Conservation (phyloP, 495 filamentous ascomycete genomes). For the Aspergillus sparsus region DNA sequence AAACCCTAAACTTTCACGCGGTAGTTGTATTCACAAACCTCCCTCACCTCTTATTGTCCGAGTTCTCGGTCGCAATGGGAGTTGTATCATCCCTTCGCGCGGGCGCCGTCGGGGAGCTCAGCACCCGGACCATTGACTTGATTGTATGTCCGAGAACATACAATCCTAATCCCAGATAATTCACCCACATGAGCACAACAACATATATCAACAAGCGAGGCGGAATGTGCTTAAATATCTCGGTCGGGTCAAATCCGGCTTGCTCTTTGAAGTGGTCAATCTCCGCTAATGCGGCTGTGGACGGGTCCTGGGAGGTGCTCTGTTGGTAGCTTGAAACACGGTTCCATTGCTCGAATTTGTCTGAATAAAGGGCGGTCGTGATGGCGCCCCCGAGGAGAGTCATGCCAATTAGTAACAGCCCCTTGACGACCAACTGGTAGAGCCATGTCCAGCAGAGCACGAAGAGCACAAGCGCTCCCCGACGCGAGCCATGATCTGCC, state of each 20-base stretch:
- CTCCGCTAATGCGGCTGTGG: slow-evolving; percentile 4
- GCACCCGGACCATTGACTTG: slow-evolving; percentile 13
- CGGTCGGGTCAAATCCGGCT: slow-evolving; percentile 18
- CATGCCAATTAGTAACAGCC: slow-evolving; percentile 18
- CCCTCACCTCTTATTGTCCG: too few relatives aligned
- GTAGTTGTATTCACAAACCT: too few relatives aligned
- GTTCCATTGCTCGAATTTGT: slow-evolving; percentile 3
- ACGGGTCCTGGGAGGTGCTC: not conserved
- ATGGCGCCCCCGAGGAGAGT: slow-evolving; percentile 23
- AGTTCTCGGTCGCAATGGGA: too few relatives aligned
- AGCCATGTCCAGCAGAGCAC: slow-evolving; percentile 21
- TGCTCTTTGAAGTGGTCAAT: slow-evolving; percentile 20
- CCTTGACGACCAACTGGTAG: slow-evolving; percentile 20
- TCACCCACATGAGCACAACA: slow-evolving; percentile 18
- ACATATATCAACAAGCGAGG: slow-evolving; percentile 18
- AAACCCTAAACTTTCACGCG: too few relatives aligned
- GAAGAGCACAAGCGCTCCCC: slow-evolving; percentile 15
- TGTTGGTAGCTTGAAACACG: not conserved
- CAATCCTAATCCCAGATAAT: slow-evolving; percentile 19
- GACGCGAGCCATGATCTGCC: slow-evolving; percentile 16
- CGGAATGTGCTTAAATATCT: slow-evolving; percentile 16
- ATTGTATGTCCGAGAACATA: slow-evolving; percentile 22
- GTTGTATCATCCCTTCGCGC: too few relatives aligned
- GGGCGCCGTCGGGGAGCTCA: not conserved
- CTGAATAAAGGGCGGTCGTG: slow-evolving; percentile 17